Evolutionary conservation across 2,329 filamentous ascomycete genomes (phyloP), one percentile per base, ranked within the genome.

Genomic region (Penicillium fuscoglaucum): DNA sequence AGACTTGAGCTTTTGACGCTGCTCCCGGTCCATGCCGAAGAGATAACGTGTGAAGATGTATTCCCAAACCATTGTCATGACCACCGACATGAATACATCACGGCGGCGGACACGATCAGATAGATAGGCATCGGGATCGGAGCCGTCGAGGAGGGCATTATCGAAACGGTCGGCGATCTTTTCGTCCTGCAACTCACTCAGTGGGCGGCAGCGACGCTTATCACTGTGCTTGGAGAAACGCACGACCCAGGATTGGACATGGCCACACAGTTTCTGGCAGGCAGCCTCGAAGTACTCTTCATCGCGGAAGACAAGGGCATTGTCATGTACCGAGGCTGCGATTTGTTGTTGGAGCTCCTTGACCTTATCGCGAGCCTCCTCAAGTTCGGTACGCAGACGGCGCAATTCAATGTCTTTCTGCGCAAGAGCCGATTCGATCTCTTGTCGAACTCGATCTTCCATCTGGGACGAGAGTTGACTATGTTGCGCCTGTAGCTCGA

Each of bases 31-130:
- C 91, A 99, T 96, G 68, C 95, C 95, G 74, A 99, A 99, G 28
- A 99, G 87, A 75, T 99, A 99, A 63, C 95, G 87, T 9, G 93
- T 97, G 73, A 99, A 99, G 72, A 99, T 88, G 71, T 96, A 97
- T 76, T 99, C 95, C 93, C 93, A 99, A 52, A 99, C 88, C 92
- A 99, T 97, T 61, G 90, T 95, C 93, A 98, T 98, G 56, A 93
- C 91, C 75, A 99, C 92, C 39, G 92, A 95, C 91, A 98, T 97
- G 82, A 99, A 97, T 58, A 98, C 88, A 74, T 98, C 93, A 60
- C 93, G 87, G 61, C 95, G 88, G 70, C 85, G 88, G 55, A 97
- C 89, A 40, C 96, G 90, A 74, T 99, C 93, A 65, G 85, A 84
- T 49, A 99, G 87, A 70, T 96, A 95, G 58, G 82, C 80, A 75